A percentile compares a stretch with the other conserved stretches of the same genome.
phyloP scores from a whole-genome alignment of 805 yeast genomes.

The Metschnikowia peoriensis region DNA sequence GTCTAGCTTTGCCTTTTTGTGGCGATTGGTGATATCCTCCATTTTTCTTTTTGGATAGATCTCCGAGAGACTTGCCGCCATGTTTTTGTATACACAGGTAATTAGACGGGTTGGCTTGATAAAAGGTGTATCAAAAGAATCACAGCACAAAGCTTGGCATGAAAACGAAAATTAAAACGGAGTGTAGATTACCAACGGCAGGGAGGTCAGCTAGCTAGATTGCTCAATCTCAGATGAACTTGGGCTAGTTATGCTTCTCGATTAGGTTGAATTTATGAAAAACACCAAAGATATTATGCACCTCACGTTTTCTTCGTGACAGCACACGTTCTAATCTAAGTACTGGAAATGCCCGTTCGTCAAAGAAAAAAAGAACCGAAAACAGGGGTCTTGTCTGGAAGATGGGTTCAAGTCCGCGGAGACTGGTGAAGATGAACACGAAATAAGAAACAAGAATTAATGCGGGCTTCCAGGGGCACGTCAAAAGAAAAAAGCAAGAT shows the following conservation, averaged over 20 bases:
- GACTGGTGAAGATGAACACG: not conserved
- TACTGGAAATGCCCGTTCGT: not conserved
- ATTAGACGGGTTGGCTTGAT: not conserved
- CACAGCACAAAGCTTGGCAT: conserved; percentile 1
- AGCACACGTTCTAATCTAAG: not conserved
- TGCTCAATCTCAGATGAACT: not conserved
- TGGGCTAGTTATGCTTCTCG: not conserved
- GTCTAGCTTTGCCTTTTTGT: conserved; percentile 25
- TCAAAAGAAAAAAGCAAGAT: not conserved
- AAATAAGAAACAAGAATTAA: not conserved
- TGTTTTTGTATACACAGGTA: conserved; percentile 9
- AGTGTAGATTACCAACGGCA: not conserved
- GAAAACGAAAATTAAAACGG: not conserved
- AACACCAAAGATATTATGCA: not conserved
- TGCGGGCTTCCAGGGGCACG: not conserved
- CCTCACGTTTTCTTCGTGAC: not conserved
- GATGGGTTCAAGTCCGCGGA: conserved; percentile 2
- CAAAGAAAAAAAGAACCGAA: not conserved
- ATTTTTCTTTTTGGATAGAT: conserved; percentile 33
- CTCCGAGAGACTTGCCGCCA: conserved; percentile 36
- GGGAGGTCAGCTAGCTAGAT: not conserved
- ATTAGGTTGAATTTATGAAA: not conserved
- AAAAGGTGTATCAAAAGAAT: not conserved
- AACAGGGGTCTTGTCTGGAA: not conserved
- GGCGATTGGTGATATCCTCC: conserved; percentile 38